Conservation (phyloP, 2,329 filamentous ascomycete species). For the Ceratocystis alfenasii region DNA sequence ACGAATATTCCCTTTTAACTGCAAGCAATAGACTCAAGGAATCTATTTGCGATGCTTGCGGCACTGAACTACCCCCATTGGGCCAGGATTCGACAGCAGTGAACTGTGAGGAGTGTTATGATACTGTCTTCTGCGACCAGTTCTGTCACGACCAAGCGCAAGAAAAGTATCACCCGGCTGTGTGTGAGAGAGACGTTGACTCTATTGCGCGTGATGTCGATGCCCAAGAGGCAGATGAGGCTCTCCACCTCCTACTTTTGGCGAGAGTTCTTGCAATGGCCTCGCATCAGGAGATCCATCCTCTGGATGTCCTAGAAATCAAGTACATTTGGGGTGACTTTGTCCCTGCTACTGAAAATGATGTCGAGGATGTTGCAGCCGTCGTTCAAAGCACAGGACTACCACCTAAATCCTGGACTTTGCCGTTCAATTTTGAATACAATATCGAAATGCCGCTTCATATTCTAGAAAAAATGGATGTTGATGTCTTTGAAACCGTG, state of each 20-base stretch:
- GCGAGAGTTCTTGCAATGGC: slow-evolving; percentile 53
- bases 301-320: slow-evolving; percentile 51
- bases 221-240: slow-evolving; percentile 46
- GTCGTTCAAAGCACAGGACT: slow-evolving; percentile 16
- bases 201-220: slow-evolving; percentile 53
- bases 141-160: slow-evolving; percentile 47
- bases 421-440: slow-evolving; percentile 67
- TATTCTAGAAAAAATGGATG: slow-evolving; percentile 71
- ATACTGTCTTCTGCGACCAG: slow-evolving; percentile 54
- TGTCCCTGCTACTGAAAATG: slow-evolving; percentile 39
- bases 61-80: slow-evolving; percentile 44
- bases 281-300: slow-evolving; percentile 47
- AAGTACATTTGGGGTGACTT: slow-evolving; percentile 63
- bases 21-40: slow-evolving; percentile 83
- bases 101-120: slow-evolving; percentile 48
- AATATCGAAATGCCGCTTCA: slow-evolving; percentile 65
- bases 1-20: slow-evolving; percentile 75
- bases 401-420: slow-evolving; percentile 50
- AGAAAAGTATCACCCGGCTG: slow-evolving; percentile 49
- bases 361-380: slow-evolving; percentile 6
- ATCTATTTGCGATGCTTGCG: slow-evolving; percentile 80
- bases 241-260: slow-evolving; percentile 51
- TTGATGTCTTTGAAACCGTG: slow-evolving; percentile 56
- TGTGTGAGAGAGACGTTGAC: slow-evolving; percentile 56
- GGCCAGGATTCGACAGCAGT: slow-evolving; percentile 27